Conservation (phyloP, 768 basidiomycete genomes). For the Kondoa malvinella region DNA sequence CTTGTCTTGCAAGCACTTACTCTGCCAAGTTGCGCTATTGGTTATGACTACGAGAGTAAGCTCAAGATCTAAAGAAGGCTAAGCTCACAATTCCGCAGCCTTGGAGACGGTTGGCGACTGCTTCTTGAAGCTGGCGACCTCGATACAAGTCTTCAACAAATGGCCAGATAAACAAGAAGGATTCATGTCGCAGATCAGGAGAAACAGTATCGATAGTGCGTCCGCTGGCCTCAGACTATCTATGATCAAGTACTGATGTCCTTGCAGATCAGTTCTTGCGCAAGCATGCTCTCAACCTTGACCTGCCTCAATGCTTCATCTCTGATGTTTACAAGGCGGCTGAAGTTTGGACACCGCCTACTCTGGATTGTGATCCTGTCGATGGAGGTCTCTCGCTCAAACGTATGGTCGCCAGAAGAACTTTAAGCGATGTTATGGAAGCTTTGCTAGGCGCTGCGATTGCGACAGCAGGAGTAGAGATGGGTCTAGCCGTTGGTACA, state of each 20-base stretch:
- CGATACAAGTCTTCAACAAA: conserved; percentile 48
- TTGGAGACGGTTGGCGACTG: conserved; percentile 69
- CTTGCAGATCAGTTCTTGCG: conserved; percentile 55
- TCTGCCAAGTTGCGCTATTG: conserved; percentile 46
- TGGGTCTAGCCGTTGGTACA: conserved; percentile 49
- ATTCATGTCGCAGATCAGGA: conserved; percentile 51
- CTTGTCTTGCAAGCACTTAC: conserved; percentile 46
- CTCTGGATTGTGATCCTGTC: conserved; percentile 33
- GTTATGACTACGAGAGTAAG: conserved; percentile 54
- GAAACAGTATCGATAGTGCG: not conserved
- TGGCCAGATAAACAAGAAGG: conserved; percentile 58
- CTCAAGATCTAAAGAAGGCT: not conserved
- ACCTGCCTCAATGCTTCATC: conserved; percentile 48
- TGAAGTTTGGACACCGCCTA: conserved; percentile 43
- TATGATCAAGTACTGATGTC: conserved; percentile 32
- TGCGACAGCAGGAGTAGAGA: conserved; percentile 50
- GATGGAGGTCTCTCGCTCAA: conserved; percentile 30
- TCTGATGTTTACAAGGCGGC: conserved; percentile 41
- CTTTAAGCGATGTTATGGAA: conserved; percentile 78
- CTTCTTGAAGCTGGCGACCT: conserved; percentile 18
- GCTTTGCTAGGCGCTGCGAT: conserved; percentile 64
- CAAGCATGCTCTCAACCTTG: conserved; percentile 41
- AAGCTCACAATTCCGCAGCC: conserved; percentile 24
- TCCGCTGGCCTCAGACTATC: not conserved
- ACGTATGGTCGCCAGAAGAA: conserved; percentile 47